Conservation (phyloP, 2,329 filamentous ascomycete species). For the Ophiosphaerella korrae region DNA sequence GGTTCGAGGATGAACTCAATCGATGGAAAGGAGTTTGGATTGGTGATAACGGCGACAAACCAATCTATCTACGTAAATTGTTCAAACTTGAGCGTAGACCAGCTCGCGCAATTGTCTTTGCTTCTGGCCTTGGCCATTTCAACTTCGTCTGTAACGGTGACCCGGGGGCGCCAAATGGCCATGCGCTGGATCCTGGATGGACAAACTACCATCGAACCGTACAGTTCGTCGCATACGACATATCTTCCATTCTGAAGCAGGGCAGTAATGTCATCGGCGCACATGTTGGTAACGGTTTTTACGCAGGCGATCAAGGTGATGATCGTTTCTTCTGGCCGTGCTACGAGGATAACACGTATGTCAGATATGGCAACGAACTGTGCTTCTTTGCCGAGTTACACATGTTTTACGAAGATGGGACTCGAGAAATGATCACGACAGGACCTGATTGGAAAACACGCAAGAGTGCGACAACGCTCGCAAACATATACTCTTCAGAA, state of each 20-base stretch:
- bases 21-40: constrained; percentile 52
- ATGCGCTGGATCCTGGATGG: constrained; percentile 44
- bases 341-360: constrained; percentile 51
- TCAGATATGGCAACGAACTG: constrained; percentile 41
- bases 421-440: constrained; percentile 43
- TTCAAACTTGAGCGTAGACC: constrained; percentile 39
- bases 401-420: constrained; percentile 46
- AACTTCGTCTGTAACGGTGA: constrained; percentile 47
- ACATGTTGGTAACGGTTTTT: constrained; percentile 52
- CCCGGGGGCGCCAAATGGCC: constrained; percentile 39
- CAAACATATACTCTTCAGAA: constrained; percentile 51
- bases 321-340: constrained; percentile 53
- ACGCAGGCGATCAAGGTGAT: constrained; percentile 50
- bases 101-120: constrained; percentile 43
- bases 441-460: constrained; percentile 47
- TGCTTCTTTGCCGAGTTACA: constrained; percentile 51
- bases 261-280: constrained; percentile 47
- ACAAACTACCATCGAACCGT: constrained; percentile 50
- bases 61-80: constrained; percentile 47
- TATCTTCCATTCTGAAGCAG: constrained; percentile 40
- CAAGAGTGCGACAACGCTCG: constrained; percentile 48
- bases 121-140: constrained; percentile 50
- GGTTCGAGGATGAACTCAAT: constrained; percentile 50
- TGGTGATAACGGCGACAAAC: constrained; percentile 49
- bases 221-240: constrained; percentile 53